These are phyloP conservation scores for Candida ortonii DNA, from an alignment of 805 yeast genomes.

Conservation along the genomic window DNA sequence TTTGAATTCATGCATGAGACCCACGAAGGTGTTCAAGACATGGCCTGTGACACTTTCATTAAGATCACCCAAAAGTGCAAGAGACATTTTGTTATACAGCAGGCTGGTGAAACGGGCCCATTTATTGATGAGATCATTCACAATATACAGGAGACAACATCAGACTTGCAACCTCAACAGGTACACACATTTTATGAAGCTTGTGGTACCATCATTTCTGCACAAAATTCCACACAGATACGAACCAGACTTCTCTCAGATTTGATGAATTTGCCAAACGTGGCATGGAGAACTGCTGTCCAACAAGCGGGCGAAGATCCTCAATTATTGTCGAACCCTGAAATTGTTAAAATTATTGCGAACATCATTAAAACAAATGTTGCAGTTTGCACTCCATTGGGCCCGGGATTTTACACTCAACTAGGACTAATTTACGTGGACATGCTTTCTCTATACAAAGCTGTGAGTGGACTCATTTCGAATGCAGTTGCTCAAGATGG, in stretches of 20 bases:
- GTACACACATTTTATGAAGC: conserved; percentile 98
- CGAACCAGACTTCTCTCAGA: conserved; percentile 72
- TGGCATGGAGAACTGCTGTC: conserved; percentile 91
- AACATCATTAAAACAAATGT: conserved; percentile 94
- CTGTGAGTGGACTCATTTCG: conserved; percentile 84
- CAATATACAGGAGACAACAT: conserved; percentile 80
- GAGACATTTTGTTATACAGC: conserved; percentile 87
- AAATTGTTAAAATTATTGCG: conserved; percentile 88
- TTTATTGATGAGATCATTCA: conserved; percentile 87
- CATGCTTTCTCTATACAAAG: conserved; percentile 84
- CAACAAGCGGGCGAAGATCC: conserved; percentile 84
- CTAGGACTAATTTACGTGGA: conserved; percentile 82
- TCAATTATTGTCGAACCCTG: conserved; percentile 65
- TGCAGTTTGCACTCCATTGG: conserved; percentile 90
- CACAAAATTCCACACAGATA: conserved; percentile 67
- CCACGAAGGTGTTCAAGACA: conserved; percentile 99
- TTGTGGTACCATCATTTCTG: conserved; percentile 88
- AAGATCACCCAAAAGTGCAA: conserved; percentile 94
- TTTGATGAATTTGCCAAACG: conserved; percentile 87
- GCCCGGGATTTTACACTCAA: conserved; percentile 87
- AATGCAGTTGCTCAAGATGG: conserved; percentile 79
- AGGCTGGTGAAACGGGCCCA: conserved; percentile 82
- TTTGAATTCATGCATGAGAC: conserved; percentile 99
- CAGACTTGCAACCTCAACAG: conserved; percentile 94
- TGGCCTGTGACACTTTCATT: conserved; percentile 99